A percentile compares a stretch with the other conserved stretches of the same genome.
These are phyloP conservation scores for Oenanthe javanica DNA, from an alignment of 140 eudicot species.

Conservation along the genomic window DNA sequence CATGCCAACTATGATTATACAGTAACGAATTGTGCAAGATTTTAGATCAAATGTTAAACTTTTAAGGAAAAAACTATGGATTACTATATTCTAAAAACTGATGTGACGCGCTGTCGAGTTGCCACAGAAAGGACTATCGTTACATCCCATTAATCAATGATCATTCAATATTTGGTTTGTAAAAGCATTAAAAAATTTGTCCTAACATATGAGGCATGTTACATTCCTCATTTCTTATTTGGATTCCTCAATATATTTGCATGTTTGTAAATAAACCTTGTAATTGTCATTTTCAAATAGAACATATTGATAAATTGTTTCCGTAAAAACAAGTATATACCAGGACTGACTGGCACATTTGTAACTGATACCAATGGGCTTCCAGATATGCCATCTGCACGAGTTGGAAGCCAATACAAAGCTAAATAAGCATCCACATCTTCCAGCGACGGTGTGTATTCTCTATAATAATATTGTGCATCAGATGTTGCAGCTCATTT, in stretches of 20 bases:
- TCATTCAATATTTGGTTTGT: not conserved
- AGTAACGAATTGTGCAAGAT: not conserved
- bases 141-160: not conserved
- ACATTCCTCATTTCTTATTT: not conserved
- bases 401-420: constrained; percentile 86
- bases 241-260: not conserved
- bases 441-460: constrained; percentile 75
- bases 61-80: not conserved
- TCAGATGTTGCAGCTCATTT: constrained; percentile 6
- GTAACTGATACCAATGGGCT: constrained; percentile 58
- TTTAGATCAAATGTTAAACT: not conserved
- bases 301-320: not conserved
- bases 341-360: constrained; percentile 70
- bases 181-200: not conserved
- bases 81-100: not conserved
- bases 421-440: constrained; percentile 83
- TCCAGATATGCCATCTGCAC: constrained; percentile 79
- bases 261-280: not conserved
- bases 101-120: not conserved
- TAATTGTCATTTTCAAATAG: not conserved
- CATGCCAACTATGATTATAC: not conserved
- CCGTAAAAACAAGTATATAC: constrained; percentile 24
- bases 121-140: not conserved
- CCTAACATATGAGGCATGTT: not conserved
- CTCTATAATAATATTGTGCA: constrained; percentile 33